Conservation (phyloP, 306 rosid species). For the Inga oerstediana region DNA sequence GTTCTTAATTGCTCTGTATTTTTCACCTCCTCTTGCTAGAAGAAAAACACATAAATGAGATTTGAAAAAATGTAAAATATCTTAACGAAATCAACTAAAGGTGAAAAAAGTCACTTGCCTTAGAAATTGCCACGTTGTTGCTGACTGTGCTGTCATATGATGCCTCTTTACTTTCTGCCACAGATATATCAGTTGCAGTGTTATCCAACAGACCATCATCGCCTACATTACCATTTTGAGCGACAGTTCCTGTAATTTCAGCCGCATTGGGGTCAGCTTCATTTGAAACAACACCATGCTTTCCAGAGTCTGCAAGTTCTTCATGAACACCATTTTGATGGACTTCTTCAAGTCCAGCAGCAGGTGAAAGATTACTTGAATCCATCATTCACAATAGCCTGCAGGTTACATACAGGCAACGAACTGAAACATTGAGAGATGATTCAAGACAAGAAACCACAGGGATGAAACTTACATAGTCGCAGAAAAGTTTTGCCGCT, state of each 20-base stretch:
- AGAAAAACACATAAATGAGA: slow-evolving; percentile 30
- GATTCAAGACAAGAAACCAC: slow-evolving; percentile 22
- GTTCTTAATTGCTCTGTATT: slow-evolving; percentile 45
- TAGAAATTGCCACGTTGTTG: slow-evolving; percentile 48
- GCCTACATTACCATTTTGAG: slow-evolving; percentile 50
- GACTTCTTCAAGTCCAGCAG: slow-evolving; percentile 57
- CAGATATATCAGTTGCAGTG: slow-evolving; percentile 41
- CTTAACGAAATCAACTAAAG: slow-evolving; percentile 14
- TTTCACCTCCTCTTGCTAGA: slow-evolving; percentile 59
- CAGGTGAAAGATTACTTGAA: slow-evolving; percentile 46
- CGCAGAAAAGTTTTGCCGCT: not conserved
- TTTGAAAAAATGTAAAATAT: slow-evolving; percentile 17
- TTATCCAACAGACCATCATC: slow-evolving; percentile 43
- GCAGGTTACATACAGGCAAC: slow-evolving; percentile 36
- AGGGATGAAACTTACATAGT: not conserved
- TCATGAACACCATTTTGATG: slow-evolving; percentile 70
- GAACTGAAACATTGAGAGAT: slow-evolving; percentile 10
- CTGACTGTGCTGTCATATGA: slow-evolving; percentile 40
- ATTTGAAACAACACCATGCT: slow-evolving; percentile 43
- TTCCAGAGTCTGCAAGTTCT: slow-evolving; percentile 43
- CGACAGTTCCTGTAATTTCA: slow-evolving; percentile 37
- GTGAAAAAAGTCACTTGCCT: slow-evolving; percentile 43
- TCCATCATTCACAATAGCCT: slow-evolving; percentile 73
- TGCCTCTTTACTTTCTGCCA: slow-evolving; percentile 49
- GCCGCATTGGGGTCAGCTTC: slow-evolving; percentile 30